Percentiles rank a stretch among this genome's conserved stretches.
phyloP scores from a whole-genome alignment of 2,329 filamentous ascomycete species.

The Sphaceloma murrayae region DNA sequence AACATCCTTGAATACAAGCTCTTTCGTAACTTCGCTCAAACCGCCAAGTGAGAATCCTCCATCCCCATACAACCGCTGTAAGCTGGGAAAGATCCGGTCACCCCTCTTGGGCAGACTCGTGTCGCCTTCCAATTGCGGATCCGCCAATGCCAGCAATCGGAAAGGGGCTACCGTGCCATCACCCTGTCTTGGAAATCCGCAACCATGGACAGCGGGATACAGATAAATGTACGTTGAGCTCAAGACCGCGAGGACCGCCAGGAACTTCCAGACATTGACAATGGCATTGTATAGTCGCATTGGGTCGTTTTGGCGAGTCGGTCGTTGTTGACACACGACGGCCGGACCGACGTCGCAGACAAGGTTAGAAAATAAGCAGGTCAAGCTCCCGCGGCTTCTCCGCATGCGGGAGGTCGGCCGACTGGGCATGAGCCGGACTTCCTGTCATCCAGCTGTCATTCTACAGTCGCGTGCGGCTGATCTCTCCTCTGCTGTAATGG shows the following conservation, averaged over 20 bases:
- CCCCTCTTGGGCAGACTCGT: conserved; percentile 58
- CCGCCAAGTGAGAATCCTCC: no score
- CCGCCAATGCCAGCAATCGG: conserved; percentile 75
- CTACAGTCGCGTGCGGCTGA: not conserved
- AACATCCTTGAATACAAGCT: conserved; percentile 47
- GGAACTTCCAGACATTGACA: conserved; percentile 38
- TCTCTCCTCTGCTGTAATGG: not conserved
- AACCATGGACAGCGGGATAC: conserved; percentile 72
- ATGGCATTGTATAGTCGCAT: conserved; percentile 44
- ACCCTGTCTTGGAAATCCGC: conserved; percentile 57
- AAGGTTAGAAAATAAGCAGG: not conserved
- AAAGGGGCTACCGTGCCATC: conserved; percentile 54
- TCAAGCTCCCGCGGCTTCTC: not conserved
- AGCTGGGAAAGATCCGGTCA: conserved; percentile 35
- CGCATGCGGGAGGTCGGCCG: conserved; percentile 1
- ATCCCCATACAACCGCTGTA: conserved; percentile 24
- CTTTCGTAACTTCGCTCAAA: conserved; percentile 20
- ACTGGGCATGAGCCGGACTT: no score
- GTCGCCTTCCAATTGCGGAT: conserved; percentile 90
- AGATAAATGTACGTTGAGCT: conserved; percentile 74
- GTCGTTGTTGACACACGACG: not conserved
- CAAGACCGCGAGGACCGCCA: conserved; percentile 58
- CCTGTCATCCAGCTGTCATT: no score
- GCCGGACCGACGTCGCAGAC: not conserved
- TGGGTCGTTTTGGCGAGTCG: not conserved